phyloP scores from a whole-genome alignment of 2,329 filamentous ascomycete species.

The Dryadomyces quercivorus region DNA sequence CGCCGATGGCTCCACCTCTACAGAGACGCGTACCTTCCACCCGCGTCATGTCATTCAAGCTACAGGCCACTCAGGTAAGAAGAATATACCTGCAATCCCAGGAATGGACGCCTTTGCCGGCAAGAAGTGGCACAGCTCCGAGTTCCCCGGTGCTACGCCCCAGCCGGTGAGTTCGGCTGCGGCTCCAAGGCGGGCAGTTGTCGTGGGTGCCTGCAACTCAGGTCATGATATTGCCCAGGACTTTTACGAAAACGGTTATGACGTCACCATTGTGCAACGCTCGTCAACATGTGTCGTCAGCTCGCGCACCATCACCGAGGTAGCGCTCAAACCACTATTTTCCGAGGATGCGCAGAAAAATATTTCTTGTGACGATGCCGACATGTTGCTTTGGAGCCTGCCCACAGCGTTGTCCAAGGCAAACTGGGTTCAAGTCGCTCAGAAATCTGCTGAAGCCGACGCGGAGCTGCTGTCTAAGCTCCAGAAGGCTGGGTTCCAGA shows the following conservation, averaged over 20 bases:
- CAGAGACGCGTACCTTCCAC: constrained; percentile 40
- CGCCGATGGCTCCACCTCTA: constrained; percentile 18
- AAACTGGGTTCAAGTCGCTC: constrained; percentile 30
- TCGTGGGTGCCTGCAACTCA: constrained; percentile 47
- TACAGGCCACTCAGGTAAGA: constrained; percentile 57
- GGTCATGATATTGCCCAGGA: constrained; percentile 48
- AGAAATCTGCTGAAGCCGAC: constrained; percentile 23
- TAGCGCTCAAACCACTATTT: constrained; percentile 30
- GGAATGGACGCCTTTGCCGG: constrained; percentile 41
- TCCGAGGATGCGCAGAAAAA: constrained; percentile 23
- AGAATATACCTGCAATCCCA: constrained; percentile 43
- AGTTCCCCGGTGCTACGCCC: constrained; percentile 30
- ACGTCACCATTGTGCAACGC: constrained; percentile 49
- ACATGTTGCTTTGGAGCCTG: constrained; percentile 36
- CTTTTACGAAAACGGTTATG: constrained; percentile 43
- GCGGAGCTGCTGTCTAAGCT: constrained; percentile 33
- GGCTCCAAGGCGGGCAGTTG: constrained; percentile 36
- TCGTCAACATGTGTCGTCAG: constrained; percentile 43
- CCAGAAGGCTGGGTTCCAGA: constrained; percentile 41
- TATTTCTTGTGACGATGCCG: constrained; percentile 40
- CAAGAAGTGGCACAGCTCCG: constrained; percentile 41
- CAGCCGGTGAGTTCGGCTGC: constrained; percentile 13
- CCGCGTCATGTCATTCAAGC: constrained; percentile 54
- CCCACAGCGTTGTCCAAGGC: constrained; percentile 40
- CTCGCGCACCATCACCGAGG: constrained; percentile 28